These are phyloP conservation scores for Ceratocystis destructans DNA, from an alignment of 2,329 filamentous ascomycete species.

Conservation along the genomic window DNA sequence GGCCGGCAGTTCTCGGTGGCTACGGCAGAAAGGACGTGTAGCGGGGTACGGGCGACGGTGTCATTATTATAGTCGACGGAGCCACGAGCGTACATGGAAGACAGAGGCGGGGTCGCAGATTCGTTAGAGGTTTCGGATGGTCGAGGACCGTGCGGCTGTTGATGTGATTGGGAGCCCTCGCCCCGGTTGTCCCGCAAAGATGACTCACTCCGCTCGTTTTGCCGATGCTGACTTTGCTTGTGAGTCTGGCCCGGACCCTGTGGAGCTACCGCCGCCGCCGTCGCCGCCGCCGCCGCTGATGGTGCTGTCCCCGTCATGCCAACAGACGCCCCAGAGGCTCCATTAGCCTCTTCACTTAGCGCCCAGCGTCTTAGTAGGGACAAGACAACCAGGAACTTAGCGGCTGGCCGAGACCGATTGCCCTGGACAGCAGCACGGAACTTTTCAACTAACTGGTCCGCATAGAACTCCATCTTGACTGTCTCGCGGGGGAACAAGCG, in stretches of 20 bases:
- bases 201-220: not conserved
- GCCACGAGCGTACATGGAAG: not conserved
- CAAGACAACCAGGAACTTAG: conserved; percentile 58
- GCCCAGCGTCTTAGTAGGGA: conserved; percentile 60
- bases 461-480: conserved; percentile 50
- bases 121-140: not conserved
- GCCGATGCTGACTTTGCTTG: not conserved
- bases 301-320: not conserved
- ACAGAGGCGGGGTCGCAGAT: not conserved
- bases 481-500: conserved; percentile 54
- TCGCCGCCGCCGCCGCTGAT: not conserved
- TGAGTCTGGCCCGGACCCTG: conserved; percentile 1
- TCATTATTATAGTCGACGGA: not conserved
- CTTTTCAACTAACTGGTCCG: conserved; percentile 56
- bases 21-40: conserved; percentile 17
- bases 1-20: conserved; percentile 4
- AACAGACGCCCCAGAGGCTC: not conserved
- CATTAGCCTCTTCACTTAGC: conserved; percentile 23
- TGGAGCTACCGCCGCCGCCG: conserved; percentile 17
- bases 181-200: not conserved
- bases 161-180: conserved; percentile 1
- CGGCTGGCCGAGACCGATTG: conserved; percentile 49
- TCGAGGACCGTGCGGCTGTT: conserved; percentile 8
- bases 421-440: conserved; percentile 50
- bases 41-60: conserved; percentile 6